phyloP scores from a whole-genome alignment of 208 protist genomes.

The Trypanosoma mega region DNA sequence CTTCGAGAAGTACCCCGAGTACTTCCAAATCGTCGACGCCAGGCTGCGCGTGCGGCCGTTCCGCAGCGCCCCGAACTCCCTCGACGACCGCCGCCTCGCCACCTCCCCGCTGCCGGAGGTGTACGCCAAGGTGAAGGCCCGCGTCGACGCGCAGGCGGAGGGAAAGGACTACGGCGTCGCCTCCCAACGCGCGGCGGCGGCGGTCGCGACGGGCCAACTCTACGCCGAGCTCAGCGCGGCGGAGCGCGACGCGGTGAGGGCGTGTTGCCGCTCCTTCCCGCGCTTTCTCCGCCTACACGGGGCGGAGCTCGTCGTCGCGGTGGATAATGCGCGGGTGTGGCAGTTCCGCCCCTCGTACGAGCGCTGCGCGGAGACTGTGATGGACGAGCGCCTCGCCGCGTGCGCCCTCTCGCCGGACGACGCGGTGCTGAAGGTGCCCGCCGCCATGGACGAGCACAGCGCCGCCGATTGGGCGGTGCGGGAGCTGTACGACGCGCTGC shows the following conservation, averaged over 20 bases:
- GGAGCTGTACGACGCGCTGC: slow-evolving; percentile 87
- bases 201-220: slow-evolving; percentile 63
- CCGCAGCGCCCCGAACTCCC: slow-evolving; percentile 62
- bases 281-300: slow-evolving; percentile 85
- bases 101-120: slow-evolving; percentile 63
- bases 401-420: slow-evolving; percentile 62
- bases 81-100: slow-evolving; percentile 43
- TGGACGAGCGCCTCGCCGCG: slow-evolving; percentile 57
- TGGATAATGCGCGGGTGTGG: slow-evolving; percentile 72
- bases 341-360: slow-evolving; percentile 73
- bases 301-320: slow-evolving; percentile 61
- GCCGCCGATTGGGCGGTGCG: slow-evolving; percentile 68
- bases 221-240: slow-evolving; percentile 54
- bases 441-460: slow-evolving; percentile 50
- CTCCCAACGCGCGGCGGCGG: slow-evolving; percentile 40
- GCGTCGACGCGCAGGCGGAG: slow-evolving; percentile 47
- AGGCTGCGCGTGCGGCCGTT: slow-evolving; percentile 78
- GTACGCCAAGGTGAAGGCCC: slow-evolving; percentile 48
- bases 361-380: slow-evolving; percentile 73
- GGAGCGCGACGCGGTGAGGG: slow-evolving; percentile 64
- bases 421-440: slow-evolving; percentile 61
- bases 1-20: slow-evolving; percentile 86
- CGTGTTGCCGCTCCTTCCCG: slow-evolving; percentile 65
- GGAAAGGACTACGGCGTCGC: slow-evolving; percentile 61
- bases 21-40: slow-evolving; percentile 78